Conservation (phyloP, 495 filamentous ascomycete genomes). For the Pyrenopolyporus hunteri region DNA sequence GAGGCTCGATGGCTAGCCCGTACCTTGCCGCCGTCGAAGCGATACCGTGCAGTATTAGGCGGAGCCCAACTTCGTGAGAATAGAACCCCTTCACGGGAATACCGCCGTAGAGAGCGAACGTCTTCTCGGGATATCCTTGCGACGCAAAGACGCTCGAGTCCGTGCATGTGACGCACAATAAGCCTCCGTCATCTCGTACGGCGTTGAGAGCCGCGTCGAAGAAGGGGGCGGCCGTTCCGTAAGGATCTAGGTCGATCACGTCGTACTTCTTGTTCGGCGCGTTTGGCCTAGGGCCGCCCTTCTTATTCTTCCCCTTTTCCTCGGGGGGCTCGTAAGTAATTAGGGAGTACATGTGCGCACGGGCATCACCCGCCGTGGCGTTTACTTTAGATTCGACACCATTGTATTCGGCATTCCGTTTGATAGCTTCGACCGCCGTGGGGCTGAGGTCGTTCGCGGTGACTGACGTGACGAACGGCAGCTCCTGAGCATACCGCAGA, state of each 20-base stretch:
- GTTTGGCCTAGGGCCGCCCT: slow-evolving; percentile 35
- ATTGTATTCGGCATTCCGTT: slow-evolving; percentile 84
- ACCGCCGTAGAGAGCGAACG: slow-evolving; percentile 89
- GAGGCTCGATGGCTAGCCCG: slow-evolving; percentile 87
- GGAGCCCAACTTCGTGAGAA: slow-evolving; percentile 87
- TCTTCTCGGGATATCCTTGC: slow-evolving; percentile 89
- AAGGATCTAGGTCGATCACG: slow-evolving; percentile 96
- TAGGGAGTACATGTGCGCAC: slow-evolving; percentile 84
- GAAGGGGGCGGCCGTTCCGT: slow-evolving; percentile 90
- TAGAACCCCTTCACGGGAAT: slow-evolving; percentile 80
- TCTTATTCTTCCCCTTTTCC: slow-evolving; percentile 36
- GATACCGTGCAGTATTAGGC: slow-evolving; percentile 80
- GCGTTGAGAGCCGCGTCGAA: slow-evolving; percentile 87
- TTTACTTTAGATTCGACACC: slow-evolving; percentile 70
- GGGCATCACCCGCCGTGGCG: slow-evolving; percentile 77
- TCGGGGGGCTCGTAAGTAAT: slow-evolving; percentile 48
- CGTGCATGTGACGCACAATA: slow-evolving; percentile 95
- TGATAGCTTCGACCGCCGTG: slow-evolving; percentile 79
- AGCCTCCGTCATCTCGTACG: slow-evolving; percentile 78
- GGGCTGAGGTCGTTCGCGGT: slow-evolving; percentile 88
- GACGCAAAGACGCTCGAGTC: slow-evolving; percentile 95
- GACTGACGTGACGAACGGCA: slow-evolving; percentile 79
- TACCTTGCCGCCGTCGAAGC: slow-evolving; percentile 81
- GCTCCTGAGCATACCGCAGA: slow-evolving; percentile 87
- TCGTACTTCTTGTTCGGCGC: slow-evolving; percentile 65